A percentile compares a stretch with the other conserved stretches of the same genome.
Evolutionary conservation across 169 alveolate genomes (phyloP).

Genomic region (Plasmodium falciparum): DNA sequence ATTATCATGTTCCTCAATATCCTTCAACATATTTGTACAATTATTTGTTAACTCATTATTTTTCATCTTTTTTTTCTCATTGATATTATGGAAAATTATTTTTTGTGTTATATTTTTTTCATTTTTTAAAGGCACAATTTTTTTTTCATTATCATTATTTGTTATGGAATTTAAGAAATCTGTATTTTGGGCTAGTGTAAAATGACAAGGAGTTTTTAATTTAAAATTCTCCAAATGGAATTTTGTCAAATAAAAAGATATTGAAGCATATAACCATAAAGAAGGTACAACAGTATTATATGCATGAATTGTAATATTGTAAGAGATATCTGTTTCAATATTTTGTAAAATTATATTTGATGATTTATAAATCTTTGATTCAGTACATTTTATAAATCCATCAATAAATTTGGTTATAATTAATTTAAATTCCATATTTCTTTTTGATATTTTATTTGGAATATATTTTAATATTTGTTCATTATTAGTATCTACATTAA

Average conservation of each 20-base stretch:
- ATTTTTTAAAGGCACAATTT: slow-evolving; percentile 4
- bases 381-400: slow-evolving; percentile 71
- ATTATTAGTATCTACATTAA: slow-evolving; percentile 59
- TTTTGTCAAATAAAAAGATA: slow-evolving; percentile 49
- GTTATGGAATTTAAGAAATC: slow-evolving; percentile 7
- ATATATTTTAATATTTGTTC: slow-evolving; percentile 51
- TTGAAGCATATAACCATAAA: slow-evolving; percentile 55
- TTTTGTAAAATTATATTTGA: slow-evolving; percentile 70
- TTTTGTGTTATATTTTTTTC: not conserved
- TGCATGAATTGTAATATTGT: slow-evolving; percentile 67
- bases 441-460: slow-evolving; percentile 37
- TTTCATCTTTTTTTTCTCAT: slow-evolving; percentile 10
- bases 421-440: slow-evolving; percentile 59
- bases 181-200: slow-evolving; percentile 20
- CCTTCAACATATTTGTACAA: not conserved
- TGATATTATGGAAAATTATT: not conserved
- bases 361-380: slow-evolving; percentile 64
- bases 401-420: slow-evolving; percentile 54
- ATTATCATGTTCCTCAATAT: not conserved
- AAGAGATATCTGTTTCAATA: slow-evolving; percentile 65
- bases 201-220: slow-evolving; percentile 49
- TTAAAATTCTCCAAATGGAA: slow-evolving; percentile 46
- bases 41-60: not conserved
- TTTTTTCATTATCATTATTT: not conserved
- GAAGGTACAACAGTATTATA: slow-evolving; percentile 29